Evolutionary conservation across 129 eudicot species (phyloP).

Genomic region (Sambucus nigra): DNA sequence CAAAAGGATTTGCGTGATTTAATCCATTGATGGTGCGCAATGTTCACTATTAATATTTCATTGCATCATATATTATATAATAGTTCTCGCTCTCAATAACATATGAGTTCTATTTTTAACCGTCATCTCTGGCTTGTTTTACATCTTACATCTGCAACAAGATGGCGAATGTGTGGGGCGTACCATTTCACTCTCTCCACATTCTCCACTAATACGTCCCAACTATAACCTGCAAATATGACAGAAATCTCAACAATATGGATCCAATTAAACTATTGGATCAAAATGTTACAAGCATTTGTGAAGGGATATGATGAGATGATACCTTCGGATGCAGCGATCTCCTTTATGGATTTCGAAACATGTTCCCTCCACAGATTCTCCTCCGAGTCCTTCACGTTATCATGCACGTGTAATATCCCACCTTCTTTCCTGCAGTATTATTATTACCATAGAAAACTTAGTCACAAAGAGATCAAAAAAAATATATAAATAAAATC

Average conservation of each 20-base stretch:
- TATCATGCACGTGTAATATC: conserved; percentile 71
- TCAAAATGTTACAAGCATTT: not conserved
- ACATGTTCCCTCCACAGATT: conserved; percentile 51
- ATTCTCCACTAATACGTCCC: conserved; percentile 70
- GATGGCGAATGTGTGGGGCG: conserved; percentile 95
- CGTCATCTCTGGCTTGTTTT: not conserved
- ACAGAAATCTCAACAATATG: not conserved
- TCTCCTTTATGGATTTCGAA: conserved; percentile 43
- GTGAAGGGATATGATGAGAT: not conserved
- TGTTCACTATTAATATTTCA: no score
- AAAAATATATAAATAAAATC: no score
- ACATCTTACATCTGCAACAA: conserved; percentile 83
- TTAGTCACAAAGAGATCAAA: no score
- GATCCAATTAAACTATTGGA: not conserved
- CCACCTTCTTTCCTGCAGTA: conserved; percentile 71
- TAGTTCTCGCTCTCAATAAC: no score
- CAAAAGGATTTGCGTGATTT: no score
- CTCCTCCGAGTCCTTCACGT: conserved; percentile 91
- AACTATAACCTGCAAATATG: conserved; percentile 44
- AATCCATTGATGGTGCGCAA: no score
- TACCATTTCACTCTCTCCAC: conserved; percentile 93
- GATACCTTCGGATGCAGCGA: conserved; percentile 78
- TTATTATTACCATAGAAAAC: not conserved
- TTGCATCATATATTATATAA: no score
- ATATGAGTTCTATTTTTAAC: no score